Evolutionary conservation across 768 basidiomycete genomes (phyloP), one percentile per base, ranked within the genome.

Genomic region (Pleurotus citrinopileatus): DNA sequence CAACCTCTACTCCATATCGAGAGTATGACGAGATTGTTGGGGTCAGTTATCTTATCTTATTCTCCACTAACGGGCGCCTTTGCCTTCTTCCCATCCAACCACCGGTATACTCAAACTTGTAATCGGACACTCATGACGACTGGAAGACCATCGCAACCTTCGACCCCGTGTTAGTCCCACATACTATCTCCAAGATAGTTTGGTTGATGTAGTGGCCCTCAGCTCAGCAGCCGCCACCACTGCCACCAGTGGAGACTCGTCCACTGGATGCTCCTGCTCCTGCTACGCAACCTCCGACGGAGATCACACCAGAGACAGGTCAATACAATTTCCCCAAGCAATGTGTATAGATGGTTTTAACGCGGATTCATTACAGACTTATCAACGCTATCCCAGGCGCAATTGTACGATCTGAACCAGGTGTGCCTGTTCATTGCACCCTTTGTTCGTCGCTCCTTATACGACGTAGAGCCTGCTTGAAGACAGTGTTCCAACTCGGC

Each of bases 401-500:
- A 51, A 19, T n/a, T 51, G 12, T 51, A 51, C 23, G 48, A 51
- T 15, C n/a, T 51, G 17, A 51, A 51, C 34, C 48, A 51, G 48
- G 48, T 51, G 13, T 15, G 22, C 19, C 36, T 20, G 4, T 47
- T 27, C 19, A 28, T 8, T 4, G 5, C 26, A 28, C 13, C 19
- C n/a, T 13, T 8, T 9, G 26, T 29, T 17, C n/a, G 5, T 28
- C 25, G 7, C 13, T 40, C 19, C 38, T 27, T 17, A 28, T 15
- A 17, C 26, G 23, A 12, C 15, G 15, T 23, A 51, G 48, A 51
- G 32, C 20, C 23, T 51, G n/a, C 7, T 51, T 28, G 48, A 51
- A 20, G 48, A 51, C 32, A 51, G 48, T 37, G 48, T 51, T 17
- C 48, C 48, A 15, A 51, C 48, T 3, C 74, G 78, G 12, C 83